Evolutionary conservation across 1,139 yeast genomes (phyloP).

Genomic region (Taphrina betulina): DNA sequence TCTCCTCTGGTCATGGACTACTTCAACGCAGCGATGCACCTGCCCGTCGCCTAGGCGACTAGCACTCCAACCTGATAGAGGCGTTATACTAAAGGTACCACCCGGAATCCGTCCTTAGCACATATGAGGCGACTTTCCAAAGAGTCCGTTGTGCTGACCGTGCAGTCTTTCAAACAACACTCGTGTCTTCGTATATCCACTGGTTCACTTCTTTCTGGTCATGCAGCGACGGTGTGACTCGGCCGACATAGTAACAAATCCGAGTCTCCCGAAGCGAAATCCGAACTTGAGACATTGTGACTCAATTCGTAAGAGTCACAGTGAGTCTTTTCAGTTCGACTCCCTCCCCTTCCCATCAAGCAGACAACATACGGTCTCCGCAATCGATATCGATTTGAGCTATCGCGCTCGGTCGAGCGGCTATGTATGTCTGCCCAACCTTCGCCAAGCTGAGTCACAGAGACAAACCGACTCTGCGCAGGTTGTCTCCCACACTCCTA

Average conservation of each 20-base stretch:
- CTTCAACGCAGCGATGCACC: no score
- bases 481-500: no score
- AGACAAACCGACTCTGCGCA: no score
- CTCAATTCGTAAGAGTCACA: neutral
- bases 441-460: no score
- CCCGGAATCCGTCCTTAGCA: no score
- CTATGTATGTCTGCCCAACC: no score
- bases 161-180: neutral
- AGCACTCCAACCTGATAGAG: neutral
- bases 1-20: no score
- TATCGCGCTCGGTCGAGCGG: no score
- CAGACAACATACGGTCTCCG: neutral
- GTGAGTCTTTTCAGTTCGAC: neutral
- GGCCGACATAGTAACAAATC: constrained; percentile 30
- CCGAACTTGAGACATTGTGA: neutral
- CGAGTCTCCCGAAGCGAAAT: constrained; percentile 14
- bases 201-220: constrained; percentile 15
- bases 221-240: constrained; percentile 26
- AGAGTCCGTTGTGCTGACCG: neutral
- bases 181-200: constrained; percentile 6
- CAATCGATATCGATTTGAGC: no score
- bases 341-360: neutral
- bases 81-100: no score
- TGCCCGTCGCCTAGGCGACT: neutral
- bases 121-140: neutral